Evolutionary conservation across 2,329 filamentous ascomycete species (phyloP).

Genomic region (Allantophomopsis cytisporea): DNA sequence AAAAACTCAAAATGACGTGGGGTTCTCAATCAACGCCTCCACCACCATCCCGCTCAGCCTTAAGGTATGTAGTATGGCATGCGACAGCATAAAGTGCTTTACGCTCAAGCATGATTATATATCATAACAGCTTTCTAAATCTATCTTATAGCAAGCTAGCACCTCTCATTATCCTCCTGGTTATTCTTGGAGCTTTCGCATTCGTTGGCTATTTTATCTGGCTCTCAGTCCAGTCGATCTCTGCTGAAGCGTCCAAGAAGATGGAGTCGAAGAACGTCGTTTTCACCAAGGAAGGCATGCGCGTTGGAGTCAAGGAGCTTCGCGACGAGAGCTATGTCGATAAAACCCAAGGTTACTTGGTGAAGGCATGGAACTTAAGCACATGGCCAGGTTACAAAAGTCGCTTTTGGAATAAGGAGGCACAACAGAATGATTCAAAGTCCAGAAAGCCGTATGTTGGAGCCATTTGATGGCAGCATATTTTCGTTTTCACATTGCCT

Average conservation of each 20-base stretch:
- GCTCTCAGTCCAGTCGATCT: constrained; percentile 51
- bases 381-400: constrained; percentile 20
- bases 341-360: constrained; percentile 53
- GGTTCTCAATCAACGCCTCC: constrained; percentile 12
- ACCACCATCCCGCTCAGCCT: constrained; percentile 17
- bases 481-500: too few relatives aligned
- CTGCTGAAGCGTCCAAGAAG: constrained; percentile 48
- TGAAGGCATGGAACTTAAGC: constrained; percentile 50
- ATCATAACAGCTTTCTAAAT: neutral
- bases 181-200: constrained; percentile 38
- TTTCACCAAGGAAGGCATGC: constrained; percentile 62
- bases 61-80: constrained; percentile 12
- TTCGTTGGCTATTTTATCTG: constrained; percentile 65
- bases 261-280: constrained; percentile 66
- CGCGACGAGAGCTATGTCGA: constrained; percentile 61
- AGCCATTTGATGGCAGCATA: too few relatives aligned
- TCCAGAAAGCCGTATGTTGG: too few relatives aligned
- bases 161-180: constrained; percentile 51
- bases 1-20: constrained; percentile 16
- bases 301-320: constrained; percentile 57
- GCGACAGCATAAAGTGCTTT: too few relatives aligned
- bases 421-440: too few relatives aligned
- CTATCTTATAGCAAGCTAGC: constrained; percentile 34
- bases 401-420: constrained; percentile 21
- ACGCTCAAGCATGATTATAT: too few relatives aligned